Evolutionary conservation across 257 asterid species (phyloP), one percentile per base, ranked within the genome.

Genomic region (Penstemon barbatus): DNA sequence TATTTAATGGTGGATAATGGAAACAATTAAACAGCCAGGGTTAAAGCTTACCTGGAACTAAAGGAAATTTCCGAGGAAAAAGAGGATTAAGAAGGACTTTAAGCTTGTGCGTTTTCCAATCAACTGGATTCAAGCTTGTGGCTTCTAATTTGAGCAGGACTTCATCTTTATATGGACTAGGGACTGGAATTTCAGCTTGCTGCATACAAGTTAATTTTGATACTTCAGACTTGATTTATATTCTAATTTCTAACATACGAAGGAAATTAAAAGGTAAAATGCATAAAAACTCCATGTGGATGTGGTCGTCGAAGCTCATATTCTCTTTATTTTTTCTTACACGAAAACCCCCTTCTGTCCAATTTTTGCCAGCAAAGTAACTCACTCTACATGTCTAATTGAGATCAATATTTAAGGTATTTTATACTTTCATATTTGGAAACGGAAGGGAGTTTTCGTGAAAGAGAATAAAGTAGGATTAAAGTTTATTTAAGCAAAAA

Each of bases 131-230:
- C 63, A 92, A 36, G 79, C 83, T 85, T 48, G 79, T 75, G 7
- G 98, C 98, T 69, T 92, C 98, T 70, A 92, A 49, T 78, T 90
- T 92, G 53, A 92, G 75, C 85, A 92, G 75, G 69, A 90, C 75
- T 81, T 92, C 97, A 55, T 82, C 96, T 52, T 90, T 92, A 60
- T 76, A 61, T 1, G 94, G 95, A 44, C 83, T 64, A 12, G 96
- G 97, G 62, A 90, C 84, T 10, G 97, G 90, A 71, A 90, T 83
- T 77, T 92, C 93, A 73, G 82, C 96, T 66, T 87, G 96, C 98
- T 92, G 82, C 74, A 79, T 1, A 25, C 33, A 25, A 25, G 33
- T 25, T 25, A 25, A 25, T 25, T 25, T 25, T 25, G 2, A 25
- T 1, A 25, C 33, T 25, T 25, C 33, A 1, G 33, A 25, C 33